Evolutionary conservation across 176 grass and related monocot species (phyloP).

Genomic region (Echinochloa phyllopogon): DNA sequence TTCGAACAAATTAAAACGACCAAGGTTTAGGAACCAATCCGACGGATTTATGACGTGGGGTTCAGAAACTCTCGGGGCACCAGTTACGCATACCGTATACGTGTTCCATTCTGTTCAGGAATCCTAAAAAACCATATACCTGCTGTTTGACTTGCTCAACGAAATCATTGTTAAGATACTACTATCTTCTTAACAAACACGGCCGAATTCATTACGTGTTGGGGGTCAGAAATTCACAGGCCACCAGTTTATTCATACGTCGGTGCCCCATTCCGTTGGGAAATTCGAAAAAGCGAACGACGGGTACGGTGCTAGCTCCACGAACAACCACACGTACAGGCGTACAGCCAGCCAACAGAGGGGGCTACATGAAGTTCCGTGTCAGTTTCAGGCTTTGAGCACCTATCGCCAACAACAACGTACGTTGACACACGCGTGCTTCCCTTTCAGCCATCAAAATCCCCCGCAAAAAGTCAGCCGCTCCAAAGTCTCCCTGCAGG

Average conservation of each 20-base stretch:
- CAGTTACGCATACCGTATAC: not conserved
- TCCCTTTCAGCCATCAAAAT: not conserved
- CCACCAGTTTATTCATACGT: not conserved
- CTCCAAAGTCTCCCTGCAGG: conserved; percentile 24
- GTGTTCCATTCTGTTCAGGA: not conserved
- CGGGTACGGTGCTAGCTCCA: not conserved
- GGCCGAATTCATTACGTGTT: not conserved
- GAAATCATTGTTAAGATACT: not conserved
- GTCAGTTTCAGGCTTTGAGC: too few relatives aligned
- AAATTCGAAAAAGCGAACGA: not conserved
- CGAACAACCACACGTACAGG: not conserved
- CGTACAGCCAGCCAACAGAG: not conserved
- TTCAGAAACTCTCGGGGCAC: not conserved
- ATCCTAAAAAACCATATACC: not conserved
- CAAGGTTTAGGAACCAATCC: too few relatives aligned
- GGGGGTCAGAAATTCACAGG: not conserved
- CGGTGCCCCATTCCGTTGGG: not conserved
- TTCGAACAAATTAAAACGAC: too few relatives aligned
- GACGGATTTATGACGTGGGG: not conserved
- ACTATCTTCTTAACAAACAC: not conserved
- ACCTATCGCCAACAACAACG: conserved; percentile 1
- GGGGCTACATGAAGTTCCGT: not conserved
- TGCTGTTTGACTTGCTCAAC: not conserved
- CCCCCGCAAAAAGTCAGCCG: conserved; percentile 34
- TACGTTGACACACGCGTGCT: not conserved